A percentile compares a stretch with the other conserved stretches of the same genome.
Conservation (phyloP, 768 basidiomycete species). For the Leccinum barrowsii region DNA sequence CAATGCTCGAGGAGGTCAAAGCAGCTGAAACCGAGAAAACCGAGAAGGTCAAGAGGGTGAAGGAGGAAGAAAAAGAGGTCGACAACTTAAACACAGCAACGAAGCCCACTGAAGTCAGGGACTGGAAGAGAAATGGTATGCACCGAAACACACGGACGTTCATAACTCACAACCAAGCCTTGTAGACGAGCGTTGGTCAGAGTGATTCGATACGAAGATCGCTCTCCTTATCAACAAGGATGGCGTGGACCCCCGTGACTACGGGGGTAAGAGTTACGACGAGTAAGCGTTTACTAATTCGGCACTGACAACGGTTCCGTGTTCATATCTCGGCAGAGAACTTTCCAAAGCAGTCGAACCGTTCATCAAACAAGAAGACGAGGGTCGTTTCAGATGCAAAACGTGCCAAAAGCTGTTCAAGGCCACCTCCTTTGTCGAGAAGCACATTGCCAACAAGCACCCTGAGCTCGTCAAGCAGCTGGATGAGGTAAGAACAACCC, state of each 20-base stretch:
- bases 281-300: slow-evolving; percentile 56
- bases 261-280: slow-evolving; percentile 86
- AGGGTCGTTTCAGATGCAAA: slow-evolving; percentile 96
- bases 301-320: slow-evolving; percentile 9
- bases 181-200: slow-evolving; percentile 84
- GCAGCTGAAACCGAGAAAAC: slow-evolving; percentile 46
- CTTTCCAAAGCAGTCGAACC: slow-evolving; percentile 74
- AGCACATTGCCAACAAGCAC: slow-evolving; percentile 96
- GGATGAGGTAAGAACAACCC: slow-evolving; percentile 63
- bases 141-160: not conserved
- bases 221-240: slow-evolving; percentile 75
- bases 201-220: slow-evolving; percentile 84
- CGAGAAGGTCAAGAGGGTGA: slow-evolving; percentile 47
- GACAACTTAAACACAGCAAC: slow-evolving; percentile 16
- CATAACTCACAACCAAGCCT: slow-evolving; percentile 9
- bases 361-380: slow-evolving; percentile 91
- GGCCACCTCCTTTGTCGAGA: slow-evolving; percentile 94
- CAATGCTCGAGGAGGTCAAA: slow-evolving; percentile 57
- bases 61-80: slow-evolving; percentile 41
- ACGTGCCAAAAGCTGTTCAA: slow-evolving; percentile 97
- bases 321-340: slow-evolving; percentile 51
- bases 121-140: slow-evolving; percentile 69
- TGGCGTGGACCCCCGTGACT: slow-evolving; percentile 79
- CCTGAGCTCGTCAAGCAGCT: slow-evolving; percentile 77
- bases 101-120: slow-evolving; percentile 42